Percentiles rank a stretch among this genome's conserved stretches.
Conservation (phyloP, 1,139 yeast genomes). For the Hanseniaspora sp. region DNA sequence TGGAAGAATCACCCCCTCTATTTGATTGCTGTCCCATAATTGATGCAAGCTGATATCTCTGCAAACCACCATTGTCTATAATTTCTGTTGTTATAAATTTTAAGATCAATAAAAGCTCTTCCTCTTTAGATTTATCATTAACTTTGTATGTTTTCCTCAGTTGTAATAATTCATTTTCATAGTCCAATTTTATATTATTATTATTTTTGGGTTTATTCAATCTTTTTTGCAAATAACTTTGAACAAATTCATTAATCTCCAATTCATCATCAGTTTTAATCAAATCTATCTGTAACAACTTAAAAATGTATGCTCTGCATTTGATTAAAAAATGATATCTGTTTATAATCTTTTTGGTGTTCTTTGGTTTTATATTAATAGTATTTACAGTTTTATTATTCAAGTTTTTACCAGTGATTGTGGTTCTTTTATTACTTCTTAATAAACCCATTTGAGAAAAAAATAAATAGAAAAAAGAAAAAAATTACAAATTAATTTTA, state of each 20-base stretch:
- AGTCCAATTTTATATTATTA: slow-evolving; percentile 13
- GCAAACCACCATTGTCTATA: slow-evolving; percentile 53
- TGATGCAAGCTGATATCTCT: slow-evolving; percentile 76
- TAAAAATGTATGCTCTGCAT: slow-evolving; percentile 33
- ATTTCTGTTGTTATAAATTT: slow-evolving; percentile 54
- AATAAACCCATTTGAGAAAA: slow-evolving; percentile 8
- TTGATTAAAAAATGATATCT: slow-evolving; percentile 55
- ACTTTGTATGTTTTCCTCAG: slow-evolving; percentile 20
- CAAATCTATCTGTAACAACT: slow-evolving; percentile 20
- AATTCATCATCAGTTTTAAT: slow-evolving; percentile 22
- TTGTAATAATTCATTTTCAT: slow-evolving; percentile 21
- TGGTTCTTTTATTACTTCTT: slow-evolving; percentile 19
- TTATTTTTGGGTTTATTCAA: slow-evolving; percentile 18
- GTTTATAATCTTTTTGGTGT: slow-evolving; percentile 56
- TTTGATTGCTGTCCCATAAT: slow-evolving; percentile 64
- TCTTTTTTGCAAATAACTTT: slow-evolving; percentile 18
- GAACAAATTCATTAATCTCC: slow-evolving; percentile 29
- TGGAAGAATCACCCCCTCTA: slow-evolving; percentile 88
- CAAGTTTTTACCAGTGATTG: slow-evolving; percentile 32
- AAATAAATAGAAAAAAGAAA: not conserved
- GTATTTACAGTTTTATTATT: slow-evolving; percentile 22
- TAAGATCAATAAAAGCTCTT: slow-evolving; percentile 20
- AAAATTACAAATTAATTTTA: not conserved
- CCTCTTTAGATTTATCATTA: not conserved
- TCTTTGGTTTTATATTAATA: slow-evolving; percentile 47